Conservation (phyloP, 495 filamentous ascomycete species). For the Podospora anserina region DNA sequence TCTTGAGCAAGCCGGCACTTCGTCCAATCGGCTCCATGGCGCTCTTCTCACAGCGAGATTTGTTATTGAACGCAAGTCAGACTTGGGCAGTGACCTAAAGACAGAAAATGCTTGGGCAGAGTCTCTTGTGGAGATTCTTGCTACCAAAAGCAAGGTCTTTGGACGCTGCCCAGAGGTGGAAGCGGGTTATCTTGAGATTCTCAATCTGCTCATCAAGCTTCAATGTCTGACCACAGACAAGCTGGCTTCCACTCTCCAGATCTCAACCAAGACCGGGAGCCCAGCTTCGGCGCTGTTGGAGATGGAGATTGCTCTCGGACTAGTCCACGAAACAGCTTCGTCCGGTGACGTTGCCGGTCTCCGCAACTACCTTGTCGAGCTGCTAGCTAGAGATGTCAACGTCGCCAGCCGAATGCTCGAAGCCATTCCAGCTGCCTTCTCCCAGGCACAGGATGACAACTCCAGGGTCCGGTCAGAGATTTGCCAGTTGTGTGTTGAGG, state of each 20-base stretch:
- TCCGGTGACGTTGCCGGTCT: slow-evolving; percentile 17
- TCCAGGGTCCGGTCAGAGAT: slow-evolving; percentile 17
- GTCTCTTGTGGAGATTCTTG: slow-evolving; percentile 17
- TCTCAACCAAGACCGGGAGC: background rate
- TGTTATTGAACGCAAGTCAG: slow-evolving; percentile 47
- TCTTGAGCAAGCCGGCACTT: slow-evolving; percentile 30
- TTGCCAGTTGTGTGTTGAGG: slow-evolving; percentile 27
- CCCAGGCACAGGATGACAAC: background rate
- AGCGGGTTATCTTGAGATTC: slow-evolving; percentile 42
- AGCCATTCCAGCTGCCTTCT: slow-evolving; percentile 30
- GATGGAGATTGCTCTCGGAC: slow-evolving; percentile 18
- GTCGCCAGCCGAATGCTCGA: slow-evolving; percentile 33
- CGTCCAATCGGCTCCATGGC: slow-evolving; percentile 57
- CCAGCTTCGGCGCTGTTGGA: slow-evolving; percentile 28
- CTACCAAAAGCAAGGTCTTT: slow-evolving; percentile 12
- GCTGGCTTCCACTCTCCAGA: background rate
- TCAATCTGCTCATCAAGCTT: slow-evolving; percentile 33
- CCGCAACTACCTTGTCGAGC: slow-evolving; percentile 16
- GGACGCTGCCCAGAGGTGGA: slow-evolving; percentile 35
- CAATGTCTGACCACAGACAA: slow-evolving; percentile 6
- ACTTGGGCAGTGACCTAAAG: slow-evolving; percentile 36
- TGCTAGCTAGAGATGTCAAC: slow-evolving; percentile 27
- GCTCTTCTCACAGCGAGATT: slow-evolving; percentile 56
- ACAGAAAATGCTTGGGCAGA: slow-evolving; percentile 28
- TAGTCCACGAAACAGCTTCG: slow-evolving; percentile 23